Evolutionary conservation across 2,329 filamentous ascomycete genomes (phyloP).

Genomic region (Pseudocercospora cruenta): DNA sequence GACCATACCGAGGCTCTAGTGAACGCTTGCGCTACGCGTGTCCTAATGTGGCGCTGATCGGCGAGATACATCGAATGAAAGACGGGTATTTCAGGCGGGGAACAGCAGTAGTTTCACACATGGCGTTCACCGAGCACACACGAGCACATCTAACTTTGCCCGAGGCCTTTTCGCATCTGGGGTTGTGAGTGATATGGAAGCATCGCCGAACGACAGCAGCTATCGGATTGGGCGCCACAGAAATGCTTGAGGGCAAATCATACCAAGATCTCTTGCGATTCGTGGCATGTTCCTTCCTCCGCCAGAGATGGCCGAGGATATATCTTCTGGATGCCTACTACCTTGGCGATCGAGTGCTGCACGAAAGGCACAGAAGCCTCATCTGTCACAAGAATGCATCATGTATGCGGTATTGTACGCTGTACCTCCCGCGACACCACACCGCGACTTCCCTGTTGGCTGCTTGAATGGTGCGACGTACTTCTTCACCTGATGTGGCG

Average conservation of each 20-base stretch:
- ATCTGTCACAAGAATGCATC: too few species aligned
- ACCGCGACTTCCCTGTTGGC: too few species aligned
- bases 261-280: background rate
- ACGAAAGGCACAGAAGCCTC: background rate
- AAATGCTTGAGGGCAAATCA: background rate
- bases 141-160: too few species aligned
- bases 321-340: background rate
- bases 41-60: slow-evolving; percentile 1
- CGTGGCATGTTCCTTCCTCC: background rate
- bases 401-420: too few species aligned
- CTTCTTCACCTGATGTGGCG: too few species aligned
- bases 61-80: background rate
- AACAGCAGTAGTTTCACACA: background rate
- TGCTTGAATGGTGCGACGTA: too few species aligned
- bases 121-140: background rate
- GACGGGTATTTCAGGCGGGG: background rate
- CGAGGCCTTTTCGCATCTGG: background rate
- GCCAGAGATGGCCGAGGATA: background rate
- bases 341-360: background rate
- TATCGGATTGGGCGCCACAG: background rate
- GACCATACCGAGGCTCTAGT: background rate
- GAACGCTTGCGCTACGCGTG: background rate
- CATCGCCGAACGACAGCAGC: slow-evolving; percentile 2
- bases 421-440: too few species aligned
- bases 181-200: background rate